Evolutionary conservation across 257 asterid species (phyloP), one percentile per base, ranked within the genome.

Genomic region (Solanum chilense): DNA sequence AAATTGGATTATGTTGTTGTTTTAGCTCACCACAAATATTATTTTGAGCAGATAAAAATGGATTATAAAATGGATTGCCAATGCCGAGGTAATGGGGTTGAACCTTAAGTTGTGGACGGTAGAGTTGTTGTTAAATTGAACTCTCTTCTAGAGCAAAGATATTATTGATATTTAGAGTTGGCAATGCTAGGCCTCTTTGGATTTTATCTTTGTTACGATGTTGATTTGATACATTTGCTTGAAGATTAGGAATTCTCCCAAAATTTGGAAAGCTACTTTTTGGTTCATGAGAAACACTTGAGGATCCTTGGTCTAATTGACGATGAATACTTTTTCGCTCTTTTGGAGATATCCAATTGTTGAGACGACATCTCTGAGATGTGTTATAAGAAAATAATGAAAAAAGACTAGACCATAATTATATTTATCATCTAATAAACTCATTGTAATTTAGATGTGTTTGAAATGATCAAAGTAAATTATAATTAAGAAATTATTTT

Each of bases 321-420:
- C 7, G 29, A 41, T 3, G 21, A 44, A 66, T 42, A 83, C 5
- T 1, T 84, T 62, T 90, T 8, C 77, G 88, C 85, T 49, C 80
- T 14, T 85, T 52, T 18, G 85, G 91, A 45, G 73, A 10, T 73
- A 70, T 58, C 90, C 92, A 90, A 7, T 87, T 87, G 52, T 89
- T 62, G 23, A 71, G 82, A 15, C 92, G 91, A 82, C 92, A 90
- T 90, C 85, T 90, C 91, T 90, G 80, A 56, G 13, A 68, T 31
- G 52, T 31, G 3, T 49, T 5, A 12, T 9, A 62, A 12, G 52
- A 21, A 41, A 6, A 5, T 7, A 20, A 47, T 16, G 12, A 73
- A 73, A 35, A 31, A 6, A 73, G 15, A 73, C 16, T 73, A 37
- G 27, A 73, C 4, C 29, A 4, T 15, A n/a, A 5, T 31, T 70